phyloP scores from a whole-genome alignment of 768 basidiomycete genomes.

The Naematelia aurantialba region DNA sequence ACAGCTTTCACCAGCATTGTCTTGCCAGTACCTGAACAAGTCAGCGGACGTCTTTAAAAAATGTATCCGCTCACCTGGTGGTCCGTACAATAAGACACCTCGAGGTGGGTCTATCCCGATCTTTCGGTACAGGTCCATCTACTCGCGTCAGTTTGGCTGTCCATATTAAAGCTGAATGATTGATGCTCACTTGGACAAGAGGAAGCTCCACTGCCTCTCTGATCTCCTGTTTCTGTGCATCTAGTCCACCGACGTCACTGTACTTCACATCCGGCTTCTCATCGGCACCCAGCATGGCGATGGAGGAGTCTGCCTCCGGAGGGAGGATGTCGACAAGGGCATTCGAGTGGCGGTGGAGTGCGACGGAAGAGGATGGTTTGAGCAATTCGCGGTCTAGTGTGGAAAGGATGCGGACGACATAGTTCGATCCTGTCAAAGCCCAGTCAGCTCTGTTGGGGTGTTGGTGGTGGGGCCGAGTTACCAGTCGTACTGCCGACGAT shows the following conservation, averaged over 20 bases:
- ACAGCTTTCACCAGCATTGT: constrained; percentile 99
- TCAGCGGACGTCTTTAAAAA: constrained; percentile 5
- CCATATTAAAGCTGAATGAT: not conserved
- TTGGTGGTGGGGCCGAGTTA: constrained; percentile 15
- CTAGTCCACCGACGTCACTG: constrained; percentile 94
- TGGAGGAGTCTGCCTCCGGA: constrained; percentile 96
- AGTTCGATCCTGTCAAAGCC: constrained; percentile 70
- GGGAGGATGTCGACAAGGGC: constrained; percentile 97
- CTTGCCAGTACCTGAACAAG: constrained; percentile 78
- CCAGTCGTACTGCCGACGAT: constrained; percentile 93
- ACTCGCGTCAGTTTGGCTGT: constrained; percentile 50
- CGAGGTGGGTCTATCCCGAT: constrained; percentile 99
- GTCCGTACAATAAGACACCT: constrained; percentile 93
- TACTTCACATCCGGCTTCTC: constrained; percentile 94
- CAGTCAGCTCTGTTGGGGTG: not conserved
- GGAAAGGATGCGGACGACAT: constrained; percentile 93
- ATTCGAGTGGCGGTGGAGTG: constrained; percentile 98
- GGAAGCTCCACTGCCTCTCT: constrained; percentile 97
- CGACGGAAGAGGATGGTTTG: constrained; percentile 95
- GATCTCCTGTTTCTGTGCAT: constrained; percentile 97
- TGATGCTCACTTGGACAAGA: constrained; percentile 48
- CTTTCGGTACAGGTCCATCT: constrained; percentile 98
- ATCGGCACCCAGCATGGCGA: constrained; percentile 87
- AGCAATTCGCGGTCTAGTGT: constrained; percentile 95
- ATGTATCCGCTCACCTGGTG: constrained; percentile 66